Evolutionary conservation across 225 moss, liverwort and hornwort genomes (phyloP), one percentile per base, ranked within the genome.

Genomic region (Climacium dendroides): DNA sequence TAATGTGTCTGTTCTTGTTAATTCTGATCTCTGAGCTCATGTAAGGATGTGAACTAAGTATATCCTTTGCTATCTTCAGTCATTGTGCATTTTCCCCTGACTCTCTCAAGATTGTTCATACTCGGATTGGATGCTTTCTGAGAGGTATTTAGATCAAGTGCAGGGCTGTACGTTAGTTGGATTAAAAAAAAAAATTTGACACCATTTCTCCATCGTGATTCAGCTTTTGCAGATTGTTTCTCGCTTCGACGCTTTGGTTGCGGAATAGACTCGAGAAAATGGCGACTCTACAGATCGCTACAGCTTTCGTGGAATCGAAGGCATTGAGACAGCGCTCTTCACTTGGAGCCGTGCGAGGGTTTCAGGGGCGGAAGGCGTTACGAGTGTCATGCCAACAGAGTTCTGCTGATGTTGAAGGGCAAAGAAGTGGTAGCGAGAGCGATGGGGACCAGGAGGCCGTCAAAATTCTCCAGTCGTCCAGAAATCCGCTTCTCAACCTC

Each of bases 401-500:
- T 29, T 39, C 45, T 34, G 79, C 55, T 55, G 66, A 63, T 52
- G 63, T 71, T 60, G 82, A 78, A 48, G 72, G 48, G 47, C 91
- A 73, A 66, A 74, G 83, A 69, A 77, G 35, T 54, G 65, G 72
- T 15, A 64, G 77, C 52, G 88, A 87, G 80, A 88, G 72, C 82
- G 86, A 79, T n/a, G 83, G 82, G 35, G 86, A 86, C 24, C 83
- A 66, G 39, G 90, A 88, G 35, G 81, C 81, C 8, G 89, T 92
- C 9, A 79, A 66, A 48, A 86, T 97, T 79, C 80, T 96, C 17
- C 92, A 90, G 65, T 93, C 79, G 26, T 88, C 93, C 22, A 89
- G 88, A 66, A 92, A 92, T 70, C 95, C 96, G 39, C 91, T 97
- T 17, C 93, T 97, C 88, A 90, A 94, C 24, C 89, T 96, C 32